These are phyloP conservation scores for Penicillium robsamsonii DNA, from an alignment of 495 filamentous ascomycete genomes.

Conservation along the genomic window DNA sequence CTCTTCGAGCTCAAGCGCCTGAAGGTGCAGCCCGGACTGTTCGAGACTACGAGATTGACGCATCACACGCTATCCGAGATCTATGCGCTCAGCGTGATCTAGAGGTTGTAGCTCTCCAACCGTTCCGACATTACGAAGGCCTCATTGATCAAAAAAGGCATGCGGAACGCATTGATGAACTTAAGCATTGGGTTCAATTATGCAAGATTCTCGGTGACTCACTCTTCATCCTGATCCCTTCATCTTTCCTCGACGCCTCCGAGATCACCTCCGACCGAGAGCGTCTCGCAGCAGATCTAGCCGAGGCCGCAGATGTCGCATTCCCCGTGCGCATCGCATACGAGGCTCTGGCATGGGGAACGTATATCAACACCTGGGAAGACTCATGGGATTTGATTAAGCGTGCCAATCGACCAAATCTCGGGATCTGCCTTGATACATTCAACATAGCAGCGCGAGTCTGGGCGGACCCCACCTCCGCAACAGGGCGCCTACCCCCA, in stretches of 20 bases:
- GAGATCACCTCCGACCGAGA: slow-evolving; percentile 53
- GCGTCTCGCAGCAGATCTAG: slow-evolving; percentile 58
- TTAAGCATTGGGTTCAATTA: slow-evolving; percentile 62
- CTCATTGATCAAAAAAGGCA: slow-evolving; percentile 57
- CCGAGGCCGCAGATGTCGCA: slow-evolving; percentile 57
- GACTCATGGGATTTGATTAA: slow-evolving; percentile 62
- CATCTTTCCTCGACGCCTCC: slow-evolving; percentile 55
- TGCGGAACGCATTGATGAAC: slow-evolving; percentile 49
- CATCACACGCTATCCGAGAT: slow-evolving; percentile 53
- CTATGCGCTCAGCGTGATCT: slow-evolving; percentile 56
- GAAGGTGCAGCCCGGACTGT: slow-evolving; percentile 12
- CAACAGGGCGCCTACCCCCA: slow-evolving; percentile 42
- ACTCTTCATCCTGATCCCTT: slow-evolving; percentile 66
- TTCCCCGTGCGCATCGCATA: slow-evolving; percentile 64
- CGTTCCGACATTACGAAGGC: slow-evolving; percentile 73
- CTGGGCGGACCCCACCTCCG: slow-evolving; percentile 60
- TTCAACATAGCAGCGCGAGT: slow-evolving; percentile 71
- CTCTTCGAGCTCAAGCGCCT: slow-evolving; percentile 11
- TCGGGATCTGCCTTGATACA: slow-evolving; percentile 71
- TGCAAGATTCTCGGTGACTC: slow-evolving; percentile 54
- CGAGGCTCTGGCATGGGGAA: slow-evolving; percentile 70
- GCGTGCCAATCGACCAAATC: slow-evolving; percentile 62
- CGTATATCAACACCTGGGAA: slow-evolving; percentile 68
- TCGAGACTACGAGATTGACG: slow-evolving; percentile 36
- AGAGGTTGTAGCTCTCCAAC: slow-evolving; percentile 62